These are phyloP conservation scores for Cutaneotrichosporon sp. DNA, from an alignment of 1,284 basidiomycete genomes.

Conservation along the genomic window DNA sequence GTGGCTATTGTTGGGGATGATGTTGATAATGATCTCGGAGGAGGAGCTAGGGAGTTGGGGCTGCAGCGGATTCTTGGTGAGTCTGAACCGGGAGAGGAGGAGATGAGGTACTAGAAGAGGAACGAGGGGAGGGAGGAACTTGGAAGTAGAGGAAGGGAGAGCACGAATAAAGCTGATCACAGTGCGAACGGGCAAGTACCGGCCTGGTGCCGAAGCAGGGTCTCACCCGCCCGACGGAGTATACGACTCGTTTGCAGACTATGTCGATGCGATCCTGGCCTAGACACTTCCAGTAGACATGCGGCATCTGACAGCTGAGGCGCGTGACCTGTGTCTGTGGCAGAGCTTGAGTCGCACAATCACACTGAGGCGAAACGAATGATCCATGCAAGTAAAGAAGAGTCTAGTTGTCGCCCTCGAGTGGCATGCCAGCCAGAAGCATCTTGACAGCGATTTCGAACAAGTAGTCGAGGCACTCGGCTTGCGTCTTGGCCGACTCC, in stretches of 20 bases:
- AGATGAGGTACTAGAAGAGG: too few relatives aligned
- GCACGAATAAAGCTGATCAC: constrained; percentile 7
- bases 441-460: constrained; percentile 67
- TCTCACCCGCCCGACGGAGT: constrained; percentile 59
- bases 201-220: constrained; percentile 30
- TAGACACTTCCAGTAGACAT: background rate
- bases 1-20: constrained; percentile 70
- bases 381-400: constrained; percentile 3
- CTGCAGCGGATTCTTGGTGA: constrained; percentile 66
- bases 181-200: constrained; percentile 47
- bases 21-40: constrained; percentile 64
- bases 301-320: background rate
- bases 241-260: constrained; percentile 60
- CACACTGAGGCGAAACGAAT: background rate
- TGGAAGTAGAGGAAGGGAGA: too few relatives aligned
- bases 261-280: constrained; percentile 56
- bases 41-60: constrained; percentile 62
- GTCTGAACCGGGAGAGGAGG: constrained; percentile 20
- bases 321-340: too few relatives aligned
- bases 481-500: constrained; percentile 85
- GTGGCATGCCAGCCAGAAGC: constrained; percentile 43
- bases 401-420: constrained; percentile 40
- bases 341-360: too few relatives aligned
- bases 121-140: background rate
- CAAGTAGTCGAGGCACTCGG: constrained; percentile 82